Percentiles rank a stretch among this genome's conserved stretches.
Evolutionary conservation across 345 rosid genomes (phyloP).

Genomic region (Pelargonium nanum): DNA sequence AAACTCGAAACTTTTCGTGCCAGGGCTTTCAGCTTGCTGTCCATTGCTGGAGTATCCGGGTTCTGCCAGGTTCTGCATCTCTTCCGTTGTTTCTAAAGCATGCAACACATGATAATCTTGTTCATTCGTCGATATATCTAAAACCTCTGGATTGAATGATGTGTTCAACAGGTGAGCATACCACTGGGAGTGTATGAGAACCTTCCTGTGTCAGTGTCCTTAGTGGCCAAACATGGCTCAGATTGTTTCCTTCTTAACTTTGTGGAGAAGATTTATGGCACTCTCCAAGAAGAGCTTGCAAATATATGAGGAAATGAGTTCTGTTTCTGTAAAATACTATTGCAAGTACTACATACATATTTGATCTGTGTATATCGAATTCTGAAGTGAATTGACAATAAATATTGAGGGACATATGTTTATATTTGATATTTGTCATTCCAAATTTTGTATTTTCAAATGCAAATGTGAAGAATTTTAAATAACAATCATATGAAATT

Average conservation of each 20-base stretch:
- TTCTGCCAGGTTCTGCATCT: conserved; percentile 59
- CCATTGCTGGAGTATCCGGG: conserved; percentile 73
- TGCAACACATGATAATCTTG: too few species aligned
- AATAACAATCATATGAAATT: too few species aligned
- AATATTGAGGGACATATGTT: too few species aligned
- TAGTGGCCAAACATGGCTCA: conserved; percentile 63
- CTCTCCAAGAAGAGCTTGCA: conserved; percentile 26
- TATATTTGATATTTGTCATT: too few species aligned
- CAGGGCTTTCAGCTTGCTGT: conserved; percentile 63
- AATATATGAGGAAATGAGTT: conserved; percentile 7
- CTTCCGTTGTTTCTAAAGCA: background rate
- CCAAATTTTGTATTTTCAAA: too few species aligned
- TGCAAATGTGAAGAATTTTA: too few species aligned
- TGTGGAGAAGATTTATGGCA: conserved; percentile 38
- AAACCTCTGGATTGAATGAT: too few species aligned
- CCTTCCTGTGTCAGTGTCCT: conserved; percentile 56
- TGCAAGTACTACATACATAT: too few species aligned
- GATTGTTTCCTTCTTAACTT: conserved; percentile 61
- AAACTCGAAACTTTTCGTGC: conserved; percentile 39
- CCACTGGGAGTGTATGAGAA: conserved; percentile 48
- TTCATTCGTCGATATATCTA: background rate
- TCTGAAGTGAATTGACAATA: too few species aligned
- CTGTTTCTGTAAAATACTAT: too few species aligned
- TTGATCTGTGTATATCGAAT: too few species aligned
- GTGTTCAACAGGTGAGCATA: conserved; percentile 46